These are phyloP conservation scores for Xylariaceae sp. DNA, from an alignment of 2,329 filamentous ascomycete species.

Conservation along the genomic window DNA sequence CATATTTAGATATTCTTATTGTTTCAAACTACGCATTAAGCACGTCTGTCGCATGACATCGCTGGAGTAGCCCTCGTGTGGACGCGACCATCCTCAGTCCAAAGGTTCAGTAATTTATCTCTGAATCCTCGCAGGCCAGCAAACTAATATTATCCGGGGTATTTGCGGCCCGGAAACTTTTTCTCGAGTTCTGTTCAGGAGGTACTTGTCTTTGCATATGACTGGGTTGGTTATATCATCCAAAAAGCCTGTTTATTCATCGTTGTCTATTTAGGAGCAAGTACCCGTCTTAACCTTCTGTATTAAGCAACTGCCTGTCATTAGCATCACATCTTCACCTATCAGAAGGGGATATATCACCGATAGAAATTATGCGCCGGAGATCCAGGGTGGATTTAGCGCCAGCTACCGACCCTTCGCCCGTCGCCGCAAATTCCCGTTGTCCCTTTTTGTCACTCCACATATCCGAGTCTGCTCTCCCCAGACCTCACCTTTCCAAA, in stretches of 20 bases:
- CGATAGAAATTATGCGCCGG: conserved; percentile 27
- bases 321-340: conserved; percentile 16
- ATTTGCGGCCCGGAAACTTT: not conserved
- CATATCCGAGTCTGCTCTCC: conserved; percentile 22
- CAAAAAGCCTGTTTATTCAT: not conserved
- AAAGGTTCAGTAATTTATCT: not conserved
- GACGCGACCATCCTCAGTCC: conserved; percentile 2
- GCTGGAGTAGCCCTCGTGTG: not conserved
- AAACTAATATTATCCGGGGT: conserved; percentile 1
- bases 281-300: conserved; percentile 23
- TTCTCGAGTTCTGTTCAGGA: conserved; percentile 6
- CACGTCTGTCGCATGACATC: not conserved
- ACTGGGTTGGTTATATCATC: conserved; percentile 12
- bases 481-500: conserved; percentile 31
- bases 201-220: conserved; percentile 15
- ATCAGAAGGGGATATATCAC: conserved; percentile 24
- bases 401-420: conserved; percentile 29
- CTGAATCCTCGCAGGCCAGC: conserved; percentile 3
- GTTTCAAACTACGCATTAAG: not conserved
- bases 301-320: conserved; percentile 22
- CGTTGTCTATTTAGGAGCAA: conserved; percentile 15
- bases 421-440: conserved; percentile 27
- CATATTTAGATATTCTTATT: conserved; percentile 5
- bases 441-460: conserved; percentile 29
- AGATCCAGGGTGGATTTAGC: conserved; percentile 29